A percentile compares a stretch with the other conserved stretches of the same genome.
Evolutionary conservation across 208 protist species (phyloP).

Genomic region (Porcisia deanei): DNA sequence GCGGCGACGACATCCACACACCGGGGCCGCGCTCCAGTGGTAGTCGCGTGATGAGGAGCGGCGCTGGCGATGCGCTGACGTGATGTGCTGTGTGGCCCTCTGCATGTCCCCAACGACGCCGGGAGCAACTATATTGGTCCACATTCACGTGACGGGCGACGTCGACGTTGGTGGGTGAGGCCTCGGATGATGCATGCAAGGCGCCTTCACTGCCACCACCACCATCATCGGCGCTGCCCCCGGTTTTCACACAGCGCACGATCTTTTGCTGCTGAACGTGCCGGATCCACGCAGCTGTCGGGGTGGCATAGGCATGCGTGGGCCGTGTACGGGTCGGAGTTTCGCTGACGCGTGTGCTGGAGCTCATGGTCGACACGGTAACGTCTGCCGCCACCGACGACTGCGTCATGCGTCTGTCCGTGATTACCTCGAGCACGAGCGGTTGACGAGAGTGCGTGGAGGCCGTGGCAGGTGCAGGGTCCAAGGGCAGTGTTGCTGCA

Average conservation of each 20-base stretch:
- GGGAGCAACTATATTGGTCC: constrained; percentile 15
- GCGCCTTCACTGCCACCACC: neutral
- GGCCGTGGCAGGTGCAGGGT: neutral
- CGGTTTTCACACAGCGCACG: neutral
- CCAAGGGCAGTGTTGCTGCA: neutral
- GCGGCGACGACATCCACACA: constrained; percentile 46
- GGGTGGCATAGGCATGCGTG: neutral
- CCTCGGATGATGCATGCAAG: neutral
- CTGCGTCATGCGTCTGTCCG: neutral
- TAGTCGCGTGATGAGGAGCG: constrained; percentile 51
- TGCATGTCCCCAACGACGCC: constrained; percentile 6
- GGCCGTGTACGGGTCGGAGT: neutral
- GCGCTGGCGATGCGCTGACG: constrained; percentile 1
- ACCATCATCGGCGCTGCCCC: neutral
- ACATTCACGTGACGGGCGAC: neutral
- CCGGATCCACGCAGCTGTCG: constrained; percentile 13
- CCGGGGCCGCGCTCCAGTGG: constrained; percentile 68
- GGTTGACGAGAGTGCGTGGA: neutral
- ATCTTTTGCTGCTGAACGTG: constrained; percentile 12
- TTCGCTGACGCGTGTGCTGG: neutral
- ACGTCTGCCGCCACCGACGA: constrained; percentile 7
- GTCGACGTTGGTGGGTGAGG: neutral
- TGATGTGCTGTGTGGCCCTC: neutral
- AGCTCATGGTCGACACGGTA: constrained; percentile 26
- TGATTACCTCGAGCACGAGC: constrained; percentile 18